Base-by-base conservation (phyloP, 2,329 filamentous ascomycete genomes). In the Neofusicoccum ribis region DNA sequence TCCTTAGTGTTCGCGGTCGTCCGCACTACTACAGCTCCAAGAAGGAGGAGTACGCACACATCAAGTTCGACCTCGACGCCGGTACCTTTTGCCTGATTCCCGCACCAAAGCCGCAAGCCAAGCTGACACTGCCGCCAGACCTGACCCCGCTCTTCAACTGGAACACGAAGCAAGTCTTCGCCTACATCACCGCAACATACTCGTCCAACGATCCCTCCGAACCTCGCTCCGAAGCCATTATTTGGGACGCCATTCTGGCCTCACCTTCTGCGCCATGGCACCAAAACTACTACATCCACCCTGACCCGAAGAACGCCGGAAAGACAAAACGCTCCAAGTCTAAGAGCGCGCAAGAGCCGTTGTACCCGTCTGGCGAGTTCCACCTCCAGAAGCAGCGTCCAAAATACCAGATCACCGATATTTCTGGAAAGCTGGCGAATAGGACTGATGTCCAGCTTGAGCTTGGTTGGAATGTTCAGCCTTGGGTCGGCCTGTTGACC, bases 161-260 rank as follows among this genome's bases (percentile, higher is more conserved):
- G 95, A 99, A 99, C 84, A 99, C 96, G 20, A 99, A 99, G 80
- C 92, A 98, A 81, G 82, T 99, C 73, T 99, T 98, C 81, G 89
- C 97, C 77, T 99, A 97, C 82, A 89, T 99, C 66, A 94, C 92
- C 64, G 94, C 94, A 63, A 89, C 84, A 64, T 90, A 89, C 75
- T 82, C 83, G 43, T 81, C 82, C 43, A 79, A 79, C 54, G 77
- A 78, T 54, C 65, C 77, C 66, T 68, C 68, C 44, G 73, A 79
- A 68, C 80, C 81, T 11, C 68, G 76, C 58, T 82, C 81, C 41
- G 81, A 93, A 79, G 91, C 91, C 71, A 90, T 97, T 68, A 94
- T 99, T 80, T 98, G 94, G 95, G 94, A 99, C 80, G 86, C 85
- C 69, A 98, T 99, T 81, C 93, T 99, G 80, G 91, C 92, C 50